Evolutionary conservation across 345 rosid genomes (phyloP).

Genomic region (Brassica rapa): DNA sequence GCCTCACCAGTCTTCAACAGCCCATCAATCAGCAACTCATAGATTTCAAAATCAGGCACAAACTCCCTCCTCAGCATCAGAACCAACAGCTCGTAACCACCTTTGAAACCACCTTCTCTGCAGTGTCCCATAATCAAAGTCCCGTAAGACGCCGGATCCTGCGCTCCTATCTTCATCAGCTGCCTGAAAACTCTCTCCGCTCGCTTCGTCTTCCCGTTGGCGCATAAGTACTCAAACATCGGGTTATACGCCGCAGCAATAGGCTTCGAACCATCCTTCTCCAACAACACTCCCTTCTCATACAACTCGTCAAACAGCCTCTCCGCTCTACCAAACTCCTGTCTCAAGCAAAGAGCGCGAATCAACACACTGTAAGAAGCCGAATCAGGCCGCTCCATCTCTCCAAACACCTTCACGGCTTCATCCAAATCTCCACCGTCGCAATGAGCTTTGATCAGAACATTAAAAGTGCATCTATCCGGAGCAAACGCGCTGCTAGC

Average conservation of each 20-base stretch:
- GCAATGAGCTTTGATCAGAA: constrained; percentile 67
- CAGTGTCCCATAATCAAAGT: constrained; percentile 77
- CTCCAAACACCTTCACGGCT: constrained; percentile 56
- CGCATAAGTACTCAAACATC: constrained; percentile 67
- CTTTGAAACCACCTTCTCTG: constrained; percentile 59
- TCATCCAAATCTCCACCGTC: constrained; percentile 59
- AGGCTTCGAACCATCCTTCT: constrained; percentile 57
- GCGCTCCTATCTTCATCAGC: constrained; percentile 78
- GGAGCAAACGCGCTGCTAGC: constrained; percentile 44
- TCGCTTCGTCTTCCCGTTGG: constrained; percentile 62
- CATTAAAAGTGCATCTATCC: constrained; percentile 77
- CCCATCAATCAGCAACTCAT: constrained; percentile 57
- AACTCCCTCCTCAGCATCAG: constrained; percentile 74
- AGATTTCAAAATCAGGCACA: constrained; percentile 63
- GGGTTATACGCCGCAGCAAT: constrained; percentile 81
- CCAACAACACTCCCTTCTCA: constrained; percentile 51
- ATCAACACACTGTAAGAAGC: constrained; percentile 78
- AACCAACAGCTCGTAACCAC: constrained; percentile 64
- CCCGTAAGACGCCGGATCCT: constrained; percentile 69
- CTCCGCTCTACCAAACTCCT: constrained; percentile 69
- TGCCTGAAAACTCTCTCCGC: constrained; percentile 78
- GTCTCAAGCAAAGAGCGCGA: constrained; percentile 55
- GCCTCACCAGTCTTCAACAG: constrained; percentile 59
- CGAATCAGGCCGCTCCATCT: constrained; percentile 68
- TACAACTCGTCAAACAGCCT: constrained; percentile 58